Evolutionary conservation across 2,329 filamentous ascomycete species (phyloP).

Genomic region (Zasmidium cellare): DNA sequence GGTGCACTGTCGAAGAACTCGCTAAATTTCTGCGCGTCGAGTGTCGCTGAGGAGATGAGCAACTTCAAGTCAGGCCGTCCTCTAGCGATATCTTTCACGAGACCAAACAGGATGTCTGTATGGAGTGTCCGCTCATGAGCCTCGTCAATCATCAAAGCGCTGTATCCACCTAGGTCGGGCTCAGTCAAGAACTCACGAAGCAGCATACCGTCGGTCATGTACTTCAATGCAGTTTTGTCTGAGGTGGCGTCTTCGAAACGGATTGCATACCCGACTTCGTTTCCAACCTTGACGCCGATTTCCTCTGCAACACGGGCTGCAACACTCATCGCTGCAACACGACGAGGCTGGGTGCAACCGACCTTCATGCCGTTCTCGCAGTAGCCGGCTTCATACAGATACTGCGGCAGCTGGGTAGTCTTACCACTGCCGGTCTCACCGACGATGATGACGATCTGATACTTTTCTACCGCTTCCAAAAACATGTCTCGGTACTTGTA

Average conservation of each 20-base stretch:
- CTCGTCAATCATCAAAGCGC: slow-evolving; percentile 93
- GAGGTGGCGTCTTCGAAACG: slow-evolving; percentile 91
- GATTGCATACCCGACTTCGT: slow-evolving; percentile 91
- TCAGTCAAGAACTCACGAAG: slow-evolving; percentile 87
- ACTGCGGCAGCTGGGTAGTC: slow-evolving; percentile 92
- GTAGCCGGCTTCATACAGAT: slow-evolving; percentile 86
- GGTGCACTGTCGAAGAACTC: slow-evolving; percentile 89
- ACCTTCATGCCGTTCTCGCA: slow-evolving; percentile 82
- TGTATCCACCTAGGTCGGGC: slow-evolving; percentile 78
- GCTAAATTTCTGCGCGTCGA: slow-evolving; percentile 90
- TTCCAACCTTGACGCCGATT: slow-evolving; percentile 83
- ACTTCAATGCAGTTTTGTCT: slow-evolving; percentile 89
- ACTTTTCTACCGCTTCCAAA: slow-evolving; percentile 78
- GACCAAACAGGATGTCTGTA: slow-evolving; percentile 83
- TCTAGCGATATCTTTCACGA: slow-evolving; percentile 84
- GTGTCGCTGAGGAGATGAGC: slow-evolving; percentile 89
- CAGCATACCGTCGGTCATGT: slow-evolving; percentile 97
- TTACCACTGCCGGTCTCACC: slow-evolving; percentile 95
- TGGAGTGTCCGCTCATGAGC: slow-evolving; percentile 91
- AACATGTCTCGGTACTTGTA: slow-evolving; percentile 85
- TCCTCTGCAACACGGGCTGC: slow-evolving; percentile 95
- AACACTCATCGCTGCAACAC: slow-evolving; percentile 96
- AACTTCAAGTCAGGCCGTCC: slow-evolving; percentile 84
- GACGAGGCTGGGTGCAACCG: slow-evolving; percentile 88
- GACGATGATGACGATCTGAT: slow-evolving; percentile 87